Percentiles rank a stretch among this genome's conserved stretches.
These are phyloP conservation scores for Apophysomyces ossiformis DNA, from an alignment of 371 early-diverging fungal genomes.

Conservation along the genomic window DNA sequence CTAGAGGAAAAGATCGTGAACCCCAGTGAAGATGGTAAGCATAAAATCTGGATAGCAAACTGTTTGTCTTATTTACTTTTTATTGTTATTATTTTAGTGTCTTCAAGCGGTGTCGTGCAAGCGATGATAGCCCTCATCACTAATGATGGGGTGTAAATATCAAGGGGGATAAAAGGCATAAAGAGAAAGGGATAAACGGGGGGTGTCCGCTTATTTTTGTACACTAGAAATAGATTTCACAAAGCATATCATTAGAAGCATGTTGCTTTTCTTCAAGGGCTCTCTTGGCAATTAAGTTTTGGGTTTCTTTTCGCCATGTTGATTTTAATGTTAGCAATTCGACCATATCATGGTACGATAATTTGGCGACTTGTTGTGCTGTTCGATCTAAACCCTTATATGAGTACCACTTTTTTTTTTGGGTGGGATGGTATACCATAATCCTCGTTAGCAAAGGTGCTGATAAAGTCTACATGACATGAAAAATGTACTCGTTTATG, in stretches of 20 bases:
- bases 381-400: slow-evolving; percentile 41
- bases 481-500: slow-evolving; percentile 50
- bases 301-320: slow-evolving; percentile 51
- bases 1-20: slow-evolving; percentile 75
- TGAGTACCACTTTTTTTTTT: not conserved
- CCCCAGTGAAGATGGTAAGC: slow-evolving; percentile 61
- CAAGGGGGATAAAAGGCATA: not conserved
- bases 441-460: slow-evolving; percentile 54
- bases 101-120: slow-evolving; percentile 56
- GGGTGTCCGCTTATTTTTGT: slow-evolving; percentile 1
- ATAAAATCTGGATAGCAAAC: not conserved
- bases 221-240: slow-evolving; percentile 12
- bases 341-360: slow-evolving; percentile 52
- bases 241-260: slow-evolving; percentile 12
- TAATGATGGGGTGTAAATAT: slow-evolving; percentile 53
- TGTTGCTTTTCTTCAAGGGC: slow-evolving; percentile 22
- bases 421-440: slow-evolving; percentile 35
- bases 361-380: slow-evolving; percentile 53
- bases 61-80: slow-evolving; percentile 6
- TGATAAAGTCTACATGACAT: slow-evolving; percentile 39
- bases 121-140: slow-evolving; percentile 58
- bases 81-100: slow-evolving; percentile 24
- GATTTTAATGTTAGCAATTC: slow-evolving; percentile 52
- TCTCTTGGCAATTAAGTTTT: slow-evolving; percentile 43
- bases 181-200: not conserved